These are phyloP conservation scores for Choiromyces venosus DNA, from an alignment of 495 filamentous ascomycete genomes.

Conservation along the genomic window DNA sequence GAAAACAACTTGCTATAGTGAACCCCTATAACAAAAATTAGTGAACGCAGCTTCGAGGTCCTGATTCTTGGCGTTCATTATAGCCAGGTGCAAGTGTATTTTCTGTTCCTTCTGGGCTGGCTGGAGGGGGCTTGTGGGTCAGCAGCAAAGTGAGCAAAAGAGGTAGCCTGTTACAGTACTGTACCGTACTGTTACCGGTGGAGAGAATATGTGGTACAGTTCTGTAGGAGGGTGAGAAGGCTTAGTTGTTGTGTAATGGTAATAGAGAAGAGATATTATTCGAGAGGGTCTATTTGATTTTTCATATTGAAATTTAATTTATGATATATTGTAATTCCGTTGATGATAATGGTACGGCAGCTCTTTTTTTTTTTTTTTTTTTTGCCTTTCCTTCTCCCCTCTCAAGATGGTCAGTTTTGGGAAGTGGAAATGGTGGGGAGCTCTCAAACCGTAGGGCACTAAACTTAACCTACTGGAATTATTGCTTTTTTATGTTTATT, in stretches of 20 bases:
- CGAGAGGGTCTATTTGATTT: neutral
- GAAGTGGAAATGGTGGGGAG: neutral
- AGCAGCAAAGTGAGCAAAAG: neutral
- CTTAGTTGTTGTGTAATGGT: neutral
- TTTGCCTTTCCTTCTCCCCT: neutral
- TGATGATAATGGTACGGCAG: neutral
- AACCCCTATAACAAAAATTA: no score
- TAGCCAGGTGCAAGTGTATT: no score
- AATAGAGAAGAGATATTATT: neutral
- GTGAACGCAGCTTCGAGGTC: no score
- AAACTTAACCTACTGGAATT: neutral
- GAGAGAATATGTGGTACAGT: no score
- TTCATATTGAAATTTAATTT: neutral
- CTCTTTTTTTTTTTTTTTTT: slow-evolving; percentile 13
- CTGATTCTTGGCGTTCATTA: no score
- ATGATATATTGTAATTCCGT: neutral
- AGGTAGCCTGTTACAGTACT: neutral
- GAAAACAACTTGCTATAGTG: no score
- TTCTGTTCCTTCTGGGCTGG: neutral
- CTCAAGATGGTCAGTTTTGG: neutral
- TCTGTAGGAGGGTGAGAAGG: no score
- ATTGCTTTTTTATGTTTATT: neutral
- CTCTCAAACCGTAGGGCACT: neutral
- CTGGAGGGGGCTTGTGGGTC: neutral
- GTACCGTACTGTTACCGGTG: neutral